phyloP scores from a whole-genome alignment of 208 protist species.

The Trypanosoma theileri region DNA sequence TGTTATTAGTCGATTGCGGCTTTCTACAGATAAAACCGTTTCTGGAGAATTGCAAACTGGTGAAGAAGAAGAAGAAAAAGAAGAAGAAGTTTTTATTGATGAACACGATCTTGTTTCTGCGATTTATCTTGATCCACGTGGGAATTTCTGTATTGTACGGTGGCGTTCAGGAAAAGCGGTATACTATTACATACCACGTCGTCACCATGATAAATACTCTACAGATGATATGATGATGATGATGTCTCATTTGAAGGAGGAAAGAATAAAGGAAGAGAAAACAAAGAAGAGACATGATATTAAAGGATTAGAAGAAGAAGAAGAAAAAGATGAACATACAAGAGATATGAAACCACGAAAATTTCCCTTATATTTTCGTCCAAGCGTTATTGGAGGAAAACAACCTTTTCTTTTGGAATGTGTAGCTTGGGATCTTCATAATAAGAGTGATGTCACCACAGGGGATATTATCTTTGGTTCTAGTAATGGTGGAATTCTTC shows the following conservation, averaged over 20 bases:
- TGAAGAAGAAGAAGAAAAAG: neutral
- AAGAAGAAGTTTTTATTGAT: slow-evolving; percentile 25
- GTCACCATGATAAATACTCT: neutral
- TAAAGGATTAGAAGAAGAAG: neutral
- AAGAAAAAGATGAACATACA: neutral
- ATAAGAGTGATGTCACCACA: slow-evolving; percentile 17
- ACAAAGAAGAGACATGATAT: neutral
- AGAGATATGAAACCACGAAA: slow-evolving; percentile 13
- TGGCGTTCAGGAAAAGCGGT: slow-evolving; percentile 42
- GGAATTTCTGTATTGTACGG: slow-evolving; percentile 45
- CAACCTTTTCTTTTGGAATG: slow-evolving; percentile 29
- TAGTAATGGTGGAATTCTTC: slow-evolving; percentile 34
- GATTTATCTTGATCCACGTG: slow-evolving; percentile 46
- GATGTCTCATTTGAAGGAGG: no score
- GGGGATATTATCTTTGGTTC: slow-evolving; percentile 43
- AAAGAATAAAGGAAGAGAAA: neutral
- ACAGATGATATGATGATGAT: neutral
- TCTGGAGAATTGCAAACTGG: neutral
- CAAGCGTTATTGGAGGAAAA: neutral
- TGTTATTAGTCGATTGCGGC: slow-evolving; percentile 31
- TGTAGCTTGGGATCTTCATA: slow-evolving; percentile 31
- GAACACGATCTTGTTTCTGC: slow-evolving; percentile 31
- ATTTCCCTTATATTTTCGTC: slow-evolving; percentile 9
- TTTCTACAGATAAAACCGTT: slow-evolving; percentile 9
- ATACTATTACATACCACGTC: slow-evolving; percentile 44